Evolutionary conservation across 495 filamentous ascomycete species (phyloP).

Genomic region (Trichoderma gamsii): DNA sequence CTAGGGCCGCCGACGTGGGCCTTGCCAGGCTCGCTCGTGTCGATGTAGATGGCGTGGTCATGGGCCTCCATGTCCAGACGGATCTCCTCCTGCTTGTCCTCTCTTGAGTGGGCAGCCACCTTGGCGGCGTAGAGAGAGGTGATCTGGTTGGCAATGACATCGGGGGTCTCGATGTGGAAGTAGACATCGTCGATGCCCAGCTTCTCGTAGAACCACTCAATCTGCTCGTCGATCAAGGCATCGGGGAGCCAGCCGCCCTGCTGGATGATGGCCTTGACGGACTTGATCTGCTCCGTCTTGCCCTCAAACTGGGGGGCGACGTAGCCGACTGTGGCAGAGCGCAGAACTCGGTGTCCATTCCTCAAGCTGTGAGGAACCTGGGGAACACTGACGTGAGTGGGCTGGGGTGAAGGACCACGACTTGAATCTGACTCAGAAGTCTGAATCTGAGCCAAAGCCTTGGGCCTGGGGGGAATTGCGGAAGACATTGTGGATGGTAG

Average conservation of each 20-base stretch:
- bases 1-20: conserved; percentile 67
- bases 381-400: conserved; percentile 80
- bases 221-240: conserved; percentile 76
- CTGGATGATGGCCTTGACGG: conserved; percentile 41
- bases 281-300: conserved; percentile 87
- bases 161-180: conserved; percentile 84
- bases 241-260: conserved; percentile 71
- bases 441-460: conserved; percentile 29
- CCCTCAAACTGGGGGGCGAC: conserved; percentile 92
- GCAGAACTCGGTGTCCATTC: conserved; percentile 60
- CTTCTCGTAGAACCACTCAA: conserved; percentile 94
- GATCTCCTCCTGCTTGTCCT: conserved; percentile 91
- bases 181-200: conserved; percentile 98
- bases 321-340: conserved; percentile 90
- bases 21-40: conserved; percentile 86
- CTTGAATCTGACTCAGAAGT: conserved; percentile 23
- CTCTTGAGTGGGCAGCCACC: conserved; percentile 86
- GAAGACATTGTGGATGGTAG: conserved; percentile 31
- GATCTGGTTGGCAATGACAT: conserved; percentile 86
- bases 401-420: conserved; percentile 77
- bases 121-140: conserved; percentile 96
- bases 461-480: conserved; percentile 25
- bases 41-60: conserved; percentile 97
- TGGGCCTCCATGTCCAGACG: conserved; percentile 87
- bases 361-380: conserved; percentile 49